phyloP scores from a whole-genome alignment of 352 stramenopile genomes.

The Globisporangium abappressorium region DNA sequence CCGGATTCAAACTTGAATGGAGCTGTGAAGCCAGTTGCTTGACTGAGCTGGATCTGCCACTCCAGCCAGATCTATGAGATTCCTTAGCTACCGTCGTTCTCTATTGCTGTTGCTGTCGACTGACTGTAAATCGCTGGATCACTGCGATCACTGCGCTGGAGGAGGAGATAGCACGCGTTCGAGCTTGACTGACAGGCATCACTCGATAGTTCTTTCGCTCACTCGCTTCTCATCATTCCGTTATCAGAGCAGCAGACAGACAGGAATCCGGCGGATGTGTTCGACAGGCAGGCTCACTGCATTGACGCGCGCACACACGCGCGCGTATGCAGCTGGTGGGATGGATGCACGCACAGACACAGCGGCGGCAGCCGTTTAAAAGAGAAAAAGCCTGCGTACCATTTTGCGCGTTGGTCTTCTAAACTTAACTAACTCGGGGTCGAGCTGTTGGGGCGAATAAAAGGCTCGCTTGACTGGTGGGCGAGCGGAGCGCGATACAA shows the following conservation, averaged over 20 bases:
- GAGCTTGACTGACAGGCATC: not conserved
- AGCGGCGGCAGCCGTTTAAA: not conserved
- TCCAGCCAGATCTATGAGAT: too few species aligned
- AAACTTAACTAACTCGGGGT: slow-evolving; percentile 77
- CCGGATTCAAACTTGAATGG: not conserved
- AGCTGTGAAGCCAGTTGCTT: not conserved
- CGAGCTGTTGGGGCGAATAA: slow-evolving; percentile 12
- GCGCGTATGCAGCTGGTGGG: not conserved
- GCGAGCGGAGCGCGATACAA: slow-evolving; percentile 27
- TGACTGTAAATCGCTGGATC: not conserved
- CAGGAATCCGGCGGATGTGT: not conserved
- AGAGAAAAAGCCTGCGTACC: slow-evolving; percentile 35
- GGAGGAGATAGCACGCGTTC: not conserved
- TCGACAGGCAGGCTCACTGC: not conserved
- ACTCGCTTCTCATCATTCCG: not conserved
- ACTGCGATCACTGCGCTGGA: not conserved
- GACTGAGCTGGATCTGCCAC: not conserved
- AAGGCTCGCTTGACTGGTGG: slow-evolving; percentile 37
- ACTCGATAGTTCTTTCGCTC: not conserved
- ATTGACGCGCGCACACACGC: not conserved
- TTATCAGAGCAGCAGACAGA: not conserved
- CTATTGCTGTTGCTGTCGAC: not conserved
- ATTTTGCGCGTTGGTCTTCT: slow-evolving; percentile 88
- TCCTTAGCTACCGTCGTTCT: not conserved
- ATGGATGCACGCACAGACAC: not conserved